Percentiles rank a stretch among this genome's conserved stretches.
These are phyloP conservation scores for Asterochloris sp. DNA, from an alignment of 139 green algal species.

Conservation along the genomic window DNA sequence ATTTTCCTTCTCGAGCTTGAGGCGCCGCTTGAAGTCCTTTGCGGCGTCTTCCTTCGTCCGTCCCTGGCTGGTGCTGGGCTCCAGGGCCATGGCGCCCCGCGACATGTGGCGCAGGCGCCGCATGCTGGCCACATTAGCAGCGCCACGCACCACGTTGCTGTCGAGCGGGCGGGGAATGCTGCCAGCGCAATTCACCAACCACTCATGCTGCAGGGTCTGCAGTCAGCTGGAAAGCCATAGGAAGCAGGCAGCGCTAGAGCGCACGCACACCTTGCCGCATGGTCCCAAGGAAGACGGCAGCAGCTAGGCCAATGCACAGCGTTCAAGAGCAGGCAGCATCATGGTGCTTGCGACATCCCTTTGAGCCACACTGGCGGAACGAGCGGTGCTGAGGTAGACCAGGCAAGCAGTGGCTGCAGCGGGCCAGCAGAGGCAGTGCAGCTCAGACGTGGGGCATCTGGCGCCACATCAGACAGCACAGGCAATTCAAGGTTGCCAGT, in stretches of 20 bases:
- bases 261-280: background rate
- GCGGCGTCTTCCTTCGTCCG: background rate
- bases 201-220: slow-evolving; percentile 43
- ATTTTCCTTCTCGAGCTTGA: background rate
- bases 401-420: no score
- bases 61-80: background rate
- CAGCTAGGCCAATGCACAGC: background rate
- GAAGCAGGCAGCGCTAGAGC: background rate
- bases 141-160: slow-evolving; percentile 33
- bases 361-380: no score
- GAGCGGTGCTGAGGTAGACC: no score
- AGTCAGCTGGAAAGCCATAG: slow-evolving; percentile 12
- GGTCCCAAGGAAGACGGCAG: background rate
- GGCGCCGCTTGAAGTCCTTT: slow-evolving; percentile 5
- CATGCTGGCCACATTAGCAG: slow-evolving; percentile 43
- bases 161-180: slow-evolving; percentile 27
- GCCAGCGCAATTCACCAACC: slow-evolving; percentile 35
- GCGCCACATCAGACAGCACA: no score
- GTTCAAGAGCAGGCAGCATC: background rate
- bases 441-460: no score
- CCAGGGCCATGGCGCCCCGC: slow-evolving; percentile 21
- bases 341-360: no score
- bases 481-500: no score
- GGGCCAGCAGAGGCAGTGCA: no score
- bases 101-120: slow-evolving; percentile 43